Conservation (phyloP, 371 early-diverging fungal species). For the Parasitella parasitica region DNA sequence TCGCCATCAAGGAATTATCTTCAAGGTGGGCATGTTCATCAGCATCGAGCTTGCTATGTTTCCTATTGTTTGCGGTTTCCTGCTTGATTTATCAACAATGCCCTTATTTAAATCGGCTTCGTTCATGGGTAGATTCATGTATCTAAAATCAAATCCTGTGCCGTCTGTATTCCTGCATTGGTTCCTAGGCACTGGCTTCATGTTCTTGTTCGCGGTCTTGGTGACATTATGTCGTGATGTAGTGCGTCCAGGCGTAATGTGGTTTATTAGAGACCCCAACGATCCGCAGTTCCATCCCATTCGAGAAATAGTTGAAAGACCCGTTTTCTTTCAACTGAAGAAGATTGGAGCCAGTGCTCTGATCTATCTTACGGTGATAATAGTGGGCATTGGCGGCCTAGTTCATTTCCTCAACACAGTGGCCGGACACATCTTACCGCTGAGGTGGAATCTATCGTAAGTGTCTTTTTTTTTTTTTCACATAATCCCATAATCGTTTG, state of each 20-base stretch:
- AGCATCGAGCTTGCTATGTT: slow-evolving; percentile 81
- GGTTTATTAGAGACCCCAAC: slow-evolving; percentile 95
- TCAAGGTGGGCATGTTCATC: slow-evolving; percentile 77
- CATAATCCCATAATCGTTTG: not conserved
- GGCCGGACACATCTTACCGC: slow-evolving; percentile 37
- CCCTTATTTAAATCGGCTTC: slow-evolving; percentile 69
- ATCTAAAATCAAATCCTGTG: slow-evolving; percentile 59
- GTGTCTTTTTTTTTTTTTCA: too few relatives aligned
- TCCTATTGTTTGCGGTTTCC: slow-evolving; percentile 84
- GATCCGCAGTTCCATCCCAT: slow-evolving; percentile 92
- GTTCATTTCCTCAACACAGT: slow-evolving; percentile 32
- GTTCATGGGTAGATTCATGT: slow-evolving; percentile 51
- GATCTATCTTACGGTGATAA: slow-evolving; percentile 75
- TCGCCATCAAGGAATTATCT: slow-evolving; percentile 55
- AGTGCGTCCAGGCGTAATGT: slow-evolving; percentile 89
- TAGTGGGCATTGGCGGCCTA: slow-evolving; percentile 65
- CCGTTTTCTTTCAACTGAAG: slow-evolving; percentile 68
- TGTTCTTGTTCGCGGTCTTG: slow-evolving; percentile 88
- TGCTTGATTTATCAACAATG: slow-evolving; percentile 75
- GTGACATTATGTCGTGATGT: slow-evolving; percentile 74
- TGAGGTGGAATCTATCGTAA: slow-evolving; percentile 53
- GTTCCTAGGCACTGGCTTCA: slow-evolving; percentile 89
- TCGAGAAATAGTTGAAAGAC: slow-evolving; percentile 83
- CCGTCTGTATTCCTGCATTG: slow-evolving; percentile 81
- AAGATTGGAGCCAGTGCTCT: slow-evolving; percentile 77